Evolutionary conservation across 2,329 filamentous ascomycete genomes (phyloP).

Genomic region (Xylaria sp.): DNA sequence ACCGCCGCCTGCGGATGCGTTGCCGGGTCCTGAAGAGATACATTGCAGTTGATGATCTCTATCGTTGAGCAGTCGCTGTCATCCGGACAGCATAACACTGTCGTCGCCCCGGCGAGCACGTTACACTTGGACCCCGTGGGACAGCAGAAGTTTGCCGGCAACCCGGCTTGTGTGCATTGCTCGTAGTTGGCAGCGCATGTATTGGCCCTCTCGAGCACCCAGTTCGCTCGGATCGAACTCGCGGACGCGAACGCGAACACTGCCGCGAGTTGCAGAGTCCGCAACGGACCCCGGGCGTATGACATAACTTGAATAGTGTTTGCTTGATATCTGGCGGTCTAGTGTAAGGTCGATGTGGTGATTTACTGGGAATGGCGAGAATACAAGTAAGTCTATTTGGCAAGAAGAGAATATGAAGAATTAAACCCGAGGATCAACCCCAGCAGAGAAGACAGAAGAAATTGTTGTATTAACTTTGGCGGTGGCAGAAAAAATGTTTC

Average conservation of each 20-base stretch:
- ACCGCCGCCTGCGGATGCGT: conserved; percentile 67
- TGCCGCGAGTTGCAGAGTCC: conserved; percentile 53
- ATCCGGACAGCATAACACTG: conserved; percentile 76
- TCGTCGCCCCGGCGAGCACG: conserved; percentile 71
- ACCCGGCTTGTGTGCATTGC: conserved; percentile 62
- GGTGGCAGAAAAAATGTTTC: conserved; percentile 35
- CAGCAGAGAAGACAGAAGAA: conserved; percentile 25
- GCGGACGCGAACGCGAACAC: conserved; percentile 52
- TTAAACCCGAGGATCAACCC: conserved; percentile 31
- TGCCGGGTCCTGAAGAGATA: conserved; percentile 68
- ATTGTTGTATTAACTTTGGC: conserved; percentile 35
- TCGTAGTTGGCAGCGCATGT: conserved; percentile 65
- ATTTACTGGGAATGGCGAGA: conserved; percentile 7
- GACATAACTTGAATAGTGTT: conserved; percentile 44
- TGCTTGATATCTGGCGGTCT: conserved; percentile 10
- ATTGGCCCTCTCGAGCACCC: conserved; percentile 57
- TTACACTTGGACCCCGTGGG: conserved; percentile 64
- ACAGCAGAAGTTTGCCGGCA: conserved; percentile 77
- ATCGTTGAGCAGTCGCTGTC: conserved; percentile 69
- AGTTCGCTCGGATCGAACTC: conserved; percentile 50
- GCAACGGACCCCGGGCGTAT: conserved; percentile 48
- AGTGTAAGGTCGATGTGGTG: conserved; percentile 6
- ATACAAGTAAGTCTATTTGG: conserved; percentile 4
- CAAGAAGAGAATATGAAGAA: conserved; percentile 25
- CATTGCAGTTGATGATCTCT: conserved; percentile 71